phyloP scores from a whole-genome alignment of 148 eudicot species.

The Fagopyrum homotropicum region DNA sequence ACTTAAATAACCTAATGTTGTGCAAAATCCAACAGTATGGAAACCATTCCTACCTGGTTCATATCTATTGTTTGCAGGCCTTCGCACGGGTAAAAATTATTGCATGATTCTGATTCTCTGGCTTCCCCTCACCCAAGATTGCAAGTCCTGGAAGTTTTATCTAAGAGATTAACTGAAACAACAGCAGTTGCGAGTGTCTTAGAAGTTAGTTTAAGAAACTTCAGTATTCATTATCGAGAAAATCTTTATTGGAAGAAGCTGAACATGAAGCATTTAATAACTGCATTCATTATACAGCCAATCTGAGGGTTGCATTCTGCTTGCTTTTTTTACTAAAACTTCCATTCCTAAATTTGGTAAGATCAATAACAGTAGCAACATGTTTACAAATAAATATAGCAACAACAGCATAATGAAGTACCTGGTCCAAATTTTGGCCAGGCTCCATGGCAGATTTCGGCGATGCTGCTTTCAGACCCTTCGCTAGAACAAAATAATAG shows the following conservation, averaged over 20 bases:
- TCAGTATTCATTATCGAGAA: background rate
- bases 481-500: slow-evolving; percentile 82
- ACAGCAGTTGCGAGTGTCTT: background rate
- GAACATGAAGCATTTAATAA: background rate
- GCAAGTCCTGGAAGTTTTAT: slow-evolving; percentile 14
- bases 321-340: background rate
- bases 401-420: slow-evolving; percentile 12
- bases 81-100: slow-evolving; percentile 16
- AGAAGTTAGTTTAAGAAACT: background rate
- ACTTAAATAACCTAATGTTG: background rate
- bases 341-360: background rate
- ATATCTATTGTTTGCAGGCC: slow-evolving; percentile 17
- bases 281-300: background rate
- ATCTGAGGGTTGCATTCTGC: background rate
- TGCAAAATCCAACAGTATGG: background rate
- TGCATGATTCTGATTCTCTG: slow-evolving; percentile 20
- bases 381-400: background rate
- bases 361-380: background rate
- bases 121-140: slow-evolving; percentile 18
- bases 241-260: background rate
- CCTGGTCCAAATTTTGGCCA: slow-evolving; percentile 85
- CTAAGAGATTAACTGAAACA: slow-evolving; percentile 5
- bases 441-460: slow-evolving; percentile 69
- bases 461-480: slow-evolving; percentile 38
- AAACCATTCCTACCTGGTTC: slow-evolving; percentile 14